phyloP scores from a whole-genome alignment of 495 filamentous ascomycete genomes.

The Tricharina praecox region DNA sequence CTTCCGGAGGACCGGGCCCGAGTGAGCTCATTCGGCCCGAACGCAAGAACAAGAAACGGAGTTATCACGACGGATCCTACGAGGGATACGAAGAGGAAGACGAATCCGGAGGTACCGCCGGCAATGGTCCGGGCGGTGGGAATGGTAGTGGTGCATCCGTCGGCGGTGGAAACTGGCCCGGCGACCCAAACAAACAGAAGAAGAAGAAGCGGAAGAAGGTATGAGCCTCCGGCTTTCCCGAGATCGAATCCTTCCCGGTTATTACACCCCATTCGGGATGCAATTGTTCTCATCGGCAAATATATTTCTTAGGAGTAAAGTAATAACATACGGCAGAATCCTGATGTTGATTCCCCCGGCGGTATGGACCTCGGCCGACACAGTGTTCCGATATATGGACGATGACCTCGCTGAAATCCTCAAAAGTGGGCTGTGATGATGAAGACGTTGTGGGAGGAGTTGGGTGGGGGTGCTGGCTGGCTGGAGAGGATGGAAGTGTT shows the following conservation, averaged over 20 bases:
- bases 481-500: no score
- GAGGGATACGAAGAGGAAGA: slow-evolving; percentile 50
- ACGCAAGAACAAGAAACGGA: slow-evolving; percentile 40
- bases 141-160: no score
- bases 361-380: slow-evolving; percentile 1
- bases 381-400: not conserved
- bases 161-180: slow-evolving; percentile 25
- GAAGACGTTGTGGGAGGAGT: no score
- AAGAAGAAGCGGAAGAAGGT: slow-evolving; percentile 26
- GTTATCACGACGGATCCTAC: slow-evolving; percentile 52
- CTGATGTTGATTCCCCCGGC: slow-evolving; percentile 18
- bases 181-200: slow-evolving; percentile 20
- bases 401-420: not conserved
- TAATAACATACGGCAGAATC: not conserved
- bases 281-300: no score
- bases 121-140: slow-evolving; percentile 15
- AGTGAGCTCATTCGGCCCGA: slow-evolving; percentile 40
- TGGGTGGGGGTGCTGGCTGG: no score
- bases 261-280: no score
- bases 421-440: no score
- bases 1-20: slow-evolving; percentile 22
- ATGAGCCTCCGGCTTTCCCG: no score
- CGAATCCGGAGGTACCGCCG: slow-evolving; percentile 23
- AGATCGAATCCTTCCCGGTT: no score
- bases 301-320: not conserved